phyloP scores from a whole-genome alignment of 2,329 filamentous ascomycete species.

The Trichophyton rubrum region DNA sequence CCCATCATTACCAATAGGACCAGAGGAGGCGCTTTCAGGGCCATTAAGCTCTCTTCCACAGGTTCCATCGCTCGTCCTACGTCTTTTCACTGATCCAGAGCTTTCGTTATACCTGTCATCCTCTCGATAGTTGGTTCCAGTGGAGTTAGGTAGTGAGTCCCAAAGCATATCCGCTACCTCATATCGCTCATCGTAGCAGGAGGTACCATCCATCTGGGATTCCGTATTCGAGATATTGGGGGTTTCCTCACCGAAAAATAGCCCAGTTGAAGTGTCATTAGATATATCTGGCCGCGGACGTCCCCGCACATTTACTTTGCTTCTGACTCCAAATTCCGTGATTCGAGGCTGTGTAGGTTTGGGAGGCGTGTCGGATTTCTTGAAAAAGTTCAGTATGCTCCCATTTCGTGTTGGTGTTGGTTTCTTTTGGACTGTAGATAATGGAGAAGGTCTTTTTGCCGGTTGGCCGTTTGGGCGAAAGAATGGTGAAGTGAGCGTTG shows the following conservation, averaged over 20 bases:
- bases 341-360: constrained; percentile 43
- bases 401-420: constrained; percentile 34
- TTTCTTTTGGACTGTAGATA: neutral
- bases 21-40: neutral
- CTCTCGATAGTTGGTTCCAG: constrained; percentile 11
- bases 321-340: constrained; percentile 27
- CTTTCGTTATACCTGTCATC: constrained; percentile 24
- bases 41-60: neutral
- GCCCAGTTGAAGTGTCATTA: constrained; percentile 13
- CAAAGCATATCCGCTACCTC: neutral
- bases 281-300: neutral
- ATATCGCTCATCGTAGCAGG: neutral
- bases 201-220: neutral
- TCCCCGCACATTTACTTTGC: neutral
- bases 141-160: neutral
- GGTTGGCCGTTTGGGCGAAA: constrained; percentile 1
- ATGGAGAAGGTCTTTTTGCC: neutral
- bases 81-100: constrained; percentile 22
- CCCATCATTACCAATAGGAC: neutral
- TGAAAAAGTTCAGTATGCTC: constrained; percentile 64
- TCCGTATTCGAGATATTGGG: neutral
- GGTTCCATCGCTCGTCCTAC: constrained; percentile 6
- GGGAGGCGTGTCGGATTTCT: constrained; percentile 49
- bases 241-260: constrained; percentile 28
- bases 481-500: constrained; percentile 5